Conservation (phyloP, 2,329 filamentous ascomycete genomes). For the Sporothrix brunneoviolacea region DNA sequence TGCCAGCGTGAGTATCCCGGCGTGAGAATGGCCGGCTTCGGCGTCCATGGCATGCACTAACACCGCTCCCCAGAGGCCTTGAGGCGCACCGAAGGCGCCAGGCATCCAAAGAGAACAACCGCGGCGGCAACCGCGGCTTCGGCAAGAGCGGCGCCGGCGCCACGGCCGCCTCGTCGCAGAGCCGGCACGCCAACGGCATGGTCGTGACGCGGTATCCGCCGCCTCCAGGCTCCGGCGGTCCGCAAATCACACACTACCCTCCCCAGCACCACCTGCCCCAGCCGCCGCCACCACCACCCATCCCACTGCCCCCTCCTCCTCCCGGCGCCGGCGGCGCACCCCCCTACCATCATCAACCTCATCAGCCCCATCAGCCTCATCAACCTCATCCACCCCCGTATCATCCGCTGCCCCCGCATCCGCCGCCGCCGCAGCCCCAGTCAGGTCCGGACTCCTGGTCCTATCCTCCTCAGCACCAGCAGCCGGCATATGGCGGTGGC, state of each 20-base stretch:
- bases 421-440: neutral
- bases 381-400: neutral
- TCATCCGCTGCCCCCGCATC: neutral
- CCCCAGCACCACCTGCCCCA: conserved; percentile 22
- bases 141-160: conserved; percentile 6
- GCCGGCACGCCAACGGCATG: conserved; percentile 24
- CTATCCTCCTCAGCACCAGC: conserved; percentile 8
- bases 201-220: conserved; percentile 33
- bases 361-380: neutral
- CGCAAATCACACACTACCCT: conserved; percentile 24
- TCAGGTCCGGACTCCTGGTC: conserved; percentile 2
- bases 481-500: conserved; percentile 12
- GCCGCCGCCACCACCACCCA: conserved; percentile 12
- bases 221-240: conserved; percentile 28
- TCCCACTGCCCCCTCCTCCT: conserved; percentile 18
- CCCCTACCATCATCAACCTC: neutral
- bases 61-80: conserved; percentile 19
- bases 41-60: too few relatives aligned
- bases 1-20: conserved; percentile 48
- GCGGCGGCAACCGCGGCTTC: neutral
- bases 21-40: too few relatives aligned
- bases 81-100: conserved; percentile 21
- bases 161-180: conserved; percentile 18
- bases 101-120: conserved; percentile 9
- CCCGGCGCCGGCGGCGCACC: neutral